A percentile compares a stretch with the other conserved stretches of the same genome.
These are phyloP conservation scores for Rhexocercosporidium sp. DNA, from an alignment of 2,329 filamentous ascomycete genomes.

Conservation along the genomic window DNA sequence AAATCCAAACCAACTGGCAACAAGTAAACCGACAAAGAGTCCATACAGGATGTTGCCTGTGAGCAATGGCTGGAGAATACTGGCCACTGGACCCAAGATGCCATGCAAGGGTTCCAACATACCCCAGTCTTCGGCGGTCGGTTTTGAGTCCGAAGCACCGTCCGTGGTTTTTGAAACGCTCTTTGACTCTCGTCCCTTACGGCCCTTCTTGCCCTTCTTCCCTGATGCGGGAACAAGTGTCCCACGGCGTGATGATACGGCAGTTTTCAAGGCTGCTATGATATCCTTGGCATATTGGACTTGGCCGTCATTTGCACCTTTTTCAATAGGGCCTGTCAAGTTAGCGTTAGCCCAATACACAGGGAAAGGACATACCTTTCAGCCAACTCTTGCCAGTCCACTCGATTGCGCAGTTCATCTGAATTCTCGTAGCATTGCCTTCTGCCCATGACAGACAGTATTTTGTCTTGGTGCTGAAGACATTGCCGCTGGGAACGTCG, in stretches of 20 bases:
- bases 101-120: constrained; percentile 77
- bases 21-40: constrained; percentile 73
- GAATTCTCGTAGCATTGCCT: constrained; percentile 81
- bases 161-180: constrained; percentile 47
- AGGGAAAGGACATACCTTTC: constrained; percentile 67
- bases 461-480: constrained; percentile 90
- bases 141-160: constrained; percentile 41
- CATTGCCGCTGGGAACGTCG: constrained; percentile 91
- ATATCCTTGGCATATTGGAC: constrained; percentile 81
- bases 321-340: constrained; percentile 84
- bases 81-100: constrained; percentile 70
- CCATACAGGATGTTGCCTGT: constrained; percentile 79
- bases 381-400: constrained; percentile 99
- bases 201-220: constrained; percentile 61
- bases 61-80: constrained; percentile 73
- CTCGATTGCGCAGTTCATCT: constrained; percentile 89
- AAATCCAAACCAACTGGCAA: constrained; percentile 76
- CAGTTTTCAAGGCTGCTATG: constrained; percentile 73
- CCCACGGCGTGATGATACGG: constrained; percentile 69
- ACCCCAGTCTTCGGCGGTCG: constrained; percentile 68
- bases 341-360: constrained; percentile 4
- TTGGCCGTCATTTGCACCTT: constrained; percentile 91
- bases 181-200: constrained; percentile 51
- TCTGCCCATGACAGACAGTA: constrained; percentile 95
- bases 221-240: constrained; percentile 52